Conservation (phyloP, 1,139 yeast species). For the Pichia sp. region DNA sequence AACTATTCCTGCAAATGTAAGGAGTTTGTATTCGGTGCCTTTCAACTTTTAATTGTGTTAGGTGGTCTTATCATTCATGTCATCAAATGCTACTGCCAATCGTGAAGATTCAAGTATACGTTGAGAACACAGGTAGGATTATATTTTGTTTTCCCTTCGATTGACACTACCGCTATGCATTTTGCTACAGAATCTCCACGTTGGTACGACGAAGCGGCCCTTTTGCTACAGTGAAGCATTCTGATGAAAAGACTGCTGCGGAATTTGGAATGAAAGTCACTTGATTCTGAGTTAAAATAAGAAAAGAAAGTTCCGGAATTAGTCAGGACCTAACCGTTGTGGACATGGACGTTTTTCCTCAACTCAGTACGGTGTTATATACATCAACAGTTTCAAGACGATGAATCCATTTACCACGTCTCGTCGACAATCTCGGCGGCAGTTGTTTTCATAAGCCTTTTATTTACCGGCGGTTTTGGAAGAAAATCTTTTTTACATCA, state of each 20-base stretch:
- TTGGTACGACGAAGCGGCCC: constrained; percentile 12
- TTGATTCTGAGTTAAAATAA: background rate
- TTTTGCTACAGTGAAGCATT: background rate
- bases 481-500: background rate
- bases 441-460: background rate
- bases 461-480: background rate
- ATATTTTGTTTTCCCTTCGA: constrained; percentile 2
- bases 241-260: background rate
- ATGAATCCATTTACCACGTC: constrained; percentile 1
- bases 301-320: constrained; percentile 9
- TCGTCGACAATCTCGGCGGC: background rate
- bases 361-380: constrained; percentile 4
- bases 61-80: constrained; percentile 8
- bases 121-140: constrained; percentile 8
- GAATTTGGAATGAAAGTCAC: background rate
- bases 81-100: constrained; percentile 7
- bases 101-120: background rate
- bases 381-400: background rate
- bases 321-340: constrained; percentile 8
- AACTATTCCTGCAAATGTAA: background rate
- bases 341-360: constrained; percentile 3
- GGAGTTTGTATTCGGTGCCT: background rate
- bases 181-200: constrained; percentile 20
- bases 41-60: constrained; percentile 1
- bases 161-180: constrained; percentile 4